Evolutionary conservation across 805 yeast species (phyloP).

Genomic region (Nakazawaea wickerhamii): DNA sequence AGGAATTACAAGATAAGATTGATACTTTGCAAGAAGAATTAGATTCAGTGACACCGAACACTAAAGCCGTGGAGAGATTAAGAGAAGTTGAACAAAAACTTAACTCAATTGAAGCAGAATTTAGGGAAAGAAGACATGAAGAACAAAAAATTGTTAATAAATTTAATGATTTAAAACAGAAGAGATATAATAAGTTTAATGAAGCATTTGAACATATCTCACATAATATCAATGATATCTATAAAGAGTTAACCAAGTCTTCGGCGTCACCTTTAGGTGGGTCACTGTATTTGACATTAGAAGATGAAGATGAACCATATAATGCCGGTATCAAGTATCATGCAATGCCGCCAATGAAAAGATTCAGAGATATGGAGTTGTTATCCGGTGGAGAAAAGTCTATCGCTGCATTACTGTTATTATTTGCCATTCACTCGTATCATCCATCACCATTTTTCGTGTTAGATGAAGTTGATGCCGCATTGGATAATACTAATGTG

Average conservation of each 20-base stretch:
- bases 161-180: constrained; percentile 54
- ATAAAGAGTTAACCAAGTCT: constrained; percentile 79
- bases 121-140: constrained; percentile 50
- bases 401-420: constrained; percentile 88
- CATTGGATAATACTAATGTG: constrained; percentile 86
- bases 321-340: constrained; percentile 78
- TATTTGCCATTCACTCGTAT: constrained; percentile 85
- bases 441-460: constrained; percentile 96
- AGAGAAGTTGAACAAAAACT: constrained; percentile 60
- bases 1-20: constrained; percentile 31
- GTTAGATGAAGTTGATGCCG: constrained; percentile 97
- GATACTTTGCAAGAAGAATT: constrained; percentile 33
- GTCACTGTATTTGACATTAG: constrained; percentile 82
- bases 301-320: constrained; percentile 88
- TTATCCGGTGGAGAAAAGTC: constrained; percentile 97
- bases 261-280: constrained; percentile 79
- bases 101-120: constrained; percentile 58
- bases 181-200: constrained; percentile 60
- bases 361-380: constrained; percentile 88
- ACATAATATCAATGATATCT: constrained; percentile 63
- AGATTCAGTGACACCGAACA: constrained; percentile 65
- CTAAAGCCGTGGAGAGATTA: constrained; percentile 73
- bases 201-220: constrained; percentile 76
- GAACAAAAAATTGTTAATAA: constrained; percentile 50
- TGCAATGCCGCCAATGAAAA: constrained; percentile 94